Evolutionary conservation across 306 rosid species (phyloP), one percentile per base, ranked within the genome.

Genomic region (Fagus crenata): DNA sequence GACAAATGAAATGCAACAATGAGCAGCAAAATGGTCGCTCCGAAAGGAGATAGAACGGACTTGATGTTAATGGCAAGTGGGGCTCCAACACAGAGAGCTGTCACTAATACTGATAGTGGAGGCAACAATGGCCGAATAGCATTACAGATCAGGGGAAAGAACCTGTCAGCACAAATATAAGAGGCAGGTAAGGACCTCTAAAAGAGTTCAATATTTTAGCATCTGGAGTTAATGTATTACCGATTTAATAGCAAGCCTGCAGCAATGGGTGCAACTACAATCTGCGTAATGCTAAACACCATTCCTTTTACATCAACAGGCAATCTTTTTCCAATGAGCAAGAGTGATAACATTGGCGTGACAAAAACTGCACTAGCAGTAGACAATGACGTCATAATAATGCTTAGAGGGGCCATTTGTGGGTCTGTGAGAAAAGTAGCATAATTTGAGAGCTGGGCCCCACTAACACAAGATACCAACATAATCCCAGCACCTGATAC

Each of bases 291-390:
- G 86, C 93, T 94, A 76, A 89, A 94, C 41, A 94, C 86, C 98
- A 94, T 94, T 87, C 98, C 98, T 87, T 84, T 90, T 72, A 94
- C 97, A 73, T 94, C 98, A 77, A 94, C 85, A 22, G 98, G 98
- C 81, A 94, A 71, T 86, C 90, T 92, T 90, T 89, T 94, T 76
- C 98, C 97, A 78, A 94, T 94, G 83, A 94, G 96, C 78, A 94
- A 72, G 61, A 94, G 85, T 2, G 96, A 90, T 43, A 94, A 85
- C 72, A 94, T 75, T 32, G 98, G 97, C 2, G 98, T 94, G 77
- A 92, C 84, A 13, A 94, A 75, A 73, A 90, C 98, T 1, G 98
- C 98, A 43, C 93, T 86, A 60, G 98, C 97, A 55, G 98, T 94
- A 72, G 98, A 94, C 79, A 94, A 58, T 12, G 97, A 94, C 67